Conservation (phyloP, 768 basidiomycete species). For the Trametes cubensis region DNA sequence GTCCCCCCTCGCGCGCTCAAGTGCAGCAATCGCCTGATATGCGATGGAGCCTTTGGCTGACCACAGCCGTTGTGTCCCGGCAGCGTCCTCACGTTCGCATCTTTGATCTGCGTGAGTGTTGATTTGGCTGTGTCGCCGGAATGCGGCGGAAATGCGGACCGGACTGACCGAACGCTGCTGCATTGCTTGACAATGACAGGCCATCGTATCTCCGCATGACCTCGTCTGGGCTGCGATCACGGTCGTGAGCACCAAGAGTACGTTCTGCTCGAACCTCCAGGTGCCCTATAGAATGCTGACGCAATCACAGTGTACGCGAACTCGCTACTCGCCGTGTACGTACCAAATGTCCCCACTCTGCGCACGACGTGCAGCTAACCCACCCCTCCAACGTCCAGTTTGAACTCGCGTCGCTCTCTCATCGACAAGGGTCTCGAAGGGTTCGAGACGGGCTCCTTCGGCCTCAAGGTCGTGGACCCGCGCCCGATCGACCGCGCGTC, state of each 20-base stretch:
- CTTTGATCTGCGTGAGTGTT: constrained; percentile 7
- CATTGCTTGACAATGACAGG: neutral
- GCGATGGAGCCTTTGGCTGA: no score
- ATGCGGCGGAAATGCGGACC: no score
- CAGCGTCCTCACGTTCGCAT: constrained; percentile 4
- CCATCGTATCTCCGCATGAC: neutral
- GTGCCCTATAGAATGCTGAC: neutral
- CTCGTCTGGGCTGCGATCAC: constrained; percentile 8
- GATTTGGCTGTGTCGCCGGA: neutral
- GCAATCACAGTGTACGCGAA: constrained; percentile 4
- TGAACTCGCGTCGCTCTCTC: constrained; percentile 11
- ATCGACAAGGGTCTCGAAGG: constrained; percentile 15
- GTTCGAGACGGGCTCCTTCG: constrained; percentile 19
- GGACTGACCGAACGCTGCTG: neutral
- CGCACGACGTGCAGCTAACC: neutral
- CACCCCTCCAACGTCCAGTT: neutral
- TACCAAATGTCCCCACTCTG: neutral
- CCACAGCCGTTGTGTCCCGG: neutral
- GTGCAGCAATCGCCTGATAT: no score
- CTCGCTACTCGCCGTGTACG: constrained; percentile 14
- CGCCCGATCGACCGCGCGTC: neutral
- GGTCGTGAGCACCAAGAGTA: constrained; percentile 9
- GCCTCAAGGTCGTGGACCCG: constrained; percentile 8
- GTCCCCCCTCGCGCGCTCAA: no score
- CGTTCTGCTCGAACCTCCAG: neutral